phyloP scores from a whole-genome alignment of 1,139 yeast genomes.

The Blastobotrys ciferrii region DNA sequence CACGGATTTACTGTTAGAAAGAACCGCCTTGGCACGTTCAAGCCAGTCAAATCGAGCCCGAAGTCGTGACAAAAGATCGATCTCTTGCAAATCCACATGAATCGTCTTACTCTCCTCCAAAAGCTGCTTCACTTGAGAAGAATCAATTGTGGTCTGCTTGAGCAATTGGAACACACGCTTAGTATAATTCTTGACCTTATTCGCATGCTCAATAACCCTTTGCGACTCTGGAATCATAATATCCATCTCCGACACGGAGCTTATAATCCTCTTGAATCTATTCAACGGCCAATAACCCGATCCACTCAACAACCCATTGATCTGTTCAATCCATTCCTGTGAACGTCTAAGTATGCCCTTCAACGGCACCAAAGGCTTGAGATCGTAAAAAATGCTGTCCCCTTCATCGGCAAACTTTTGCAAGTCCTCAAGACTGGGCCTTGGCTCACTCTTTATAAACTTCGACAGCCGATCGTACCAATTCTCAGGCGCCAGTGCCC shows the following conservation, averaged over 20 bases:
- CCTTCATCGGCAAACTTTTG: constrained; percentile 53
- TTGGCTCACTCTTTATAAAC: constrained; percentile 43
- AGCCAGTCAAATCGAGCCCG: constrained; percentile 54
- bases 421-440: constrained; percentile 49
- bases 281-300: constrained; percentile 21
- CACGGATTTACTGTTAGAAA: constrained; percentile 18
- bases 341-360: constrained; percentile 46
- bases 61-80: constrained; percentile 48
- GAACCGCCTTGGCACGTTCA: constrained; percentile 32
- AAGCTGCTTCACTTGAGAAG: constrained; percentile 20
- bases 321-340: constrained; percentile 54
- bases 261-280: constrained; percentile 42
- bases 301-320: constrained; percentile 46
- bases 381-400: constrained; percentile 45
- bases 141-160: not conserved
- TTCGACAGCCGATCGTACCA: constrained; percentile 54
- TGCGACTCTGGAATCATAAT: constrained; percentile 59
- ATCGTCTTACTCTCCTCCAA: constrained; percentile 50
- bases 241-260: constrained; percentile 49
- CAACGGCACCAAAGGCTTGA: constrained; percentile 40
- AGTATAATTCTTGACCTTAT: constrained; percentile 53
- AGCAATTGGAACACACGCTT: constrained; percentile 36
- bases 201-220: constrained; percentile 53
- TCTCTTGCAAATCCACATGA: constrained; percentile 48
- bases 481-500: constrained; percentile 38